Base-by-base conservation (phyloP, 1,284 basidiomycete genomes). In the Ustilago tritici region DNA sequence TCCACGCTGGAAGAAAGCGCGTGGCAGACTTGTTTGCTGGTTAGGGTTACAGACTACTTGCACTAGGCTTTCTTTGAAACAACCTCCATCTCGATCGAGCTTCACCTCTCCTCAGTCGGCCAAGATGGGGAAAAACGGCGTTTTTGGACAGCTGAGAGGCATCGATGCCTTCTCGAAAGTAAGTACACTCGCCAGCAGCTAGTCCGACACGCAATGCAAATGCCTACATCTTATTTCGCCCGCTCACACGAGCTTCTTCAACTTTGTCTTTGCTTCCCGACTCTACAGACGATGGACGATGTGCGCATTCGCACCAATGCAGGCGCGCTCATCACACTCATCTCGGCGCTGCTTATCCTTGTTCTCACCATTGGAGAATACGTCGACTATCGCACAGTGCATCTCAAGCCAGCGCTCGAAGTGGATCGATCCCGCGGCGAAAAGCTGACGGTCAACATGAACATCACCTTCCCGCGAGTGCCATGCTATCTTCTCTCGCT, bases 161-260 rank as follows among this genome's bases (percentile, higher is more conserved):
- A 90, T 98, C 73, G 95, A 99, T 89, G 96, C 95, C 87, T 99
- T 99, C 89, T 95, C 95, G 77, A 98, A 98, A 92, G 95, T 95
- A 84, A 82, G 88, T 55, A 10, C 32, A 19, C 47, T 11, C 17
- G 3, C 15, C 11, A 41, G n/a, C 17, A 46, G 43, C 43, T 46
- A n/a, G 6, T 15, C 17, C 40, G 40, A 15, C 40, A 17, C 1
- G 11, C 40, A 41, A 6, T 41, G 40, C 40, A 41, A 23, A 11
- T n/a, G 6, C 28, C 19, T 35, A 35, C 4, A 35, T 15, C 14
- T 15, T 34, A 49, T 34, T 32, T 9, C 8, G 9, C 50, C 41
- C 15, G 49, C 65, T 67, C 38, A 66, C 58, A 23, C 56, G 8
- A 31, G 28, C 43, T 28, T 10, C 11, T 43, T 43, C 14, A 15